Evolutionary conservation across 495 filamentous ascomycete genomes (phyloP).

Genomic region (Aspergillus bridgeri): DNA sequence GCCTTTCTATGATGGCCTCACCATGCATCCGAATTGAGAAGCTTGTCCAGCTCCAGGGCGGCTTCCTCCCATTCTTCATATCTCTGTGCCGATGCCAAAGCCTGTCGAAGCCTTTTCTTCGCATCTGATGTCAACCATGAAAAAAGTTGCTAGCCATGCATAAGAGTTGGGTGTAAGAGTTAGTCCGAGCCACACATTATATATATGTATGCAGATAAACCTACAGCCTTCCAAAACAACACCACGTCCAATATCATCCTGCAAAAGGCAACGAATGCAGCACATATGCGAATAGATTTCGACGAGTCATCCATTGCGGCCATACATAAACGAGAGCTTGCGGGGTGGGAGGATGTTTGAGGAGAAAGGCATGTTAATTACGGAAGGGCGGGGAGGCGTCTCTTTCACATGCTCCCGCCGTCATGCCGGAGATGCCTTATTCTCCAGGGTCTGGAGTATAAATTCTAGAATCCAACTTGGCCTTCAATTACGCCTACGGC

Average conservation of each 20-base stretch:
- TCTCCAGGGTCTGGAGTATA: neutral
- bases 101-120: constrained; percentile 28
- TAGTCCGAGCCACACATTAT: neutral
- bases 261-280: constrained; percentile 45
- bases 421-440: too few species aligned
- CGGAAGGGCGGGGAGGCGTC: constrained; percentile 1
- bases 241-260: constrained; percentile 59
- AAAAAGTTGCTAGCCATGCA: constrained; percentile 25
- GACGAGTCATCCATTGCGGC: constrained; percentile 13
- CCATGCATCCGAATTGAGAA: constrained; percentile 80
- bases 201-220: constrained; percentile 14
- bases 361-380: neutral
- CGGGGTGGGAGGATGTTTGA: neutral
- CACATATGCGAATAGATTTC: constrained; percentile 23
- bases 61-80: constrained; percentile 85
- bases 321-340: neutral
- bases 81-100: constrained; percentile 57
- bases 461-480: too few species aligned
- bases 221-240: constrained; percentile 61
- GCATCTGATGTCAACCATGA: constrained; percentile 42
- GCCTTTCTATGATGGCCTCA: constrained; percentile 26
- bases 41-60: constrained; percentile 73
- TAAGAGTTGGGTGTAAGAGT: neutral
- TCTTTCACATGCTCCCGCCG: constrained; percentile 38
- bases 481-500: neutral